A percentile compares a stretch with the other conserved stretches of the same genome.
Conservation (phyloP, 1,139 yeast species). For the Pichia sp. region DNA sequence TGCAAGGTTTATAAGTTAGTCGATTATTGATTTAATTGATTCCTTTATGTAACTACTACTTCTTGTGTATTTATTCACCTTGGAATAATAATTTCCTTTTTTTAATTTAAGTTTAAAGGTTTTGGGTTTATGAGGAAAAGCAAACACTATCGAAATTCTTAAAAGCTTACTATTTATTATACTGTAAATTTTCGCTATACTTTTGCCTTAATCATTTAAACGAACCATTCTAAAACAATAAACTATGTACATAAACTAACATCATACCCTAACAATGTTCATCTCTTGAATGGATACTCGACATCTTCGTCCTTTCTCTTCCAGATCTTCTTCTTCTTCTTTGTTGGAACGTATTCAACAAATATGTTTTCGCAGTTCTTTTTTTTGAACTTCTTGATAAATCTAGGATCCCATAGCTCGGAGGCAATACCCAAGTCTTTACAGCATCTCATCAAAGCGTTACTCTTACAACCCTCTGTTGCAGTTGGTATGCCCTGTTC, state of each 20-base stretch:
- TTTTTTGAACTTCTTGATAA: conserved; percentile 75
- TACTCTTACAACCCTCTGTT: conserved; percentile 93
- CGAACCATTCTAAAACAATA: neutral
- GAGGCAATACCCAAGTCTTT: conserved; percentile 95
- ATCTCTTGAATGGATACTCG: conserved; percentile 72
- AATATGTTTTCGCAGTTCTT: conserved; percentile 75
- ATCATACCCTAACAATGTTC: neutral
- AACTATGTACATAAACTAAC: neutral
- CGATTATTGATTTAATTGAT: conserved; percentile 1
- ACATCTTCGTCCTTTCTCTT: conserved; percentile 73
- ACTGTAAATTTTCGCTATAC: neutral
- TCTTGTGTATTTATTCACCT: conserved; percentile 8
- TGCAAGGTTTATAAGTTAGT: conserved; percentile 39
- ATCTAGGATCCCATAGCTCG: conserved; percentile 94
- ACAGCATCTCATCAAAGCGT: conserved; percentile 96
- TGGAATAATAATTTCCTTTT: conserved; percentile 13
- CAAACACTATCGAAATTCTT: neutral
- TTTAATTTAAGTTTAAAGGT: conserved; percentile 10
- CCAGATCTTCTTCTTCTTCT: conserved; percentile 88
- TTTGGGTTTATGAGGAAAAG: conserved; percentile 10
- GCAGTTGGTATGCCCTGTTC: conserved; percentile 91
- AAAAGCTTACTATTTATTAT: neutral
- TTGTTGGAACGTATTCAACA: conserved; percentile 78
- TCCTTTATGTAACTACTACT: conserved; percentile 5
- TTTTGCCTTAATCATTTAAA: neutral